phyloP scores from a whole-genome alignment of 2,329 filamentous ascomycete genomes.

The Diaporthe destruens region DNA sequence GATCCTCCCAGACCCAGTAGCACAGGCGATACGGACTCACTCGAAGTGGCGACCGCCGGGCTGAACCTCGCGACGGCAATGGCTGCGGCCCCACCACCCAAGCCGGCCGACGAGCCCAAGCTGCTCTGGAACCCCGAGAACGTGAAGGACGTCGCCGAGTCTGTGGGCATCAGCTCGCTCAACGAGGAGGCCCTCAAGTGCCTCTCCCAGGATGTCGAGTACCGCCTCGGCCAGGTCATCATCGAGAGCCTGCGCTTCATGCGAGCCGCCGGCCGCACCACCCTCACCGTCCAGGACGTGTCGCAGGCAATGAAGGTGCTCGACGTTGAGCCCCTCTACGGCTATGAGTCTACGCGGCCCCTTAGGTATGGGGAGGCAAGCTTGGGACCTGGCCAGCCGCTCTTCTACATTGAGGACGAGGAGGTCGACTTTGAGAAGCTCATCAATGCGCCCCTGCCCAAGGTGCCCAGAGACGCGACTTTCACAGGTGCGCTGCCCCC shows the following conservation, averaged over 20 bases:
- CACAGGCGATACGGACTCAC: slow-evolving; percentile 18
- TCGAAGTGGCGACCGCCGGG: slow-evolving; percentile 2
- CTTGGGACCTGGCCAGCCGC: slow-evolving; percentile 89
- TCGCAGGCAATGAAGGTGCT: slow-evolving; percentile 86
- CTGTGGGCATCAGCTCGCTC: slow-evolving; percentile 86
- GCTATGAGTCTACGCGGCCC: slow-evolving; percentile 92
- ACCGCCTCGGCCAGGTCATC: slow-evolving; percentile 91
- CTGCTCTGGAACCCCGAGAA: slow-evolving; percentile 96
- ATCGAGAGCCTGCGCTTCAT: slow-evolving; percentile 96
- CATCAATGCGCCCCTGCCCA: slow-evolving; percentile 95
- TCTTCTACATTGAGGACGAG: slow-evolving; percentile 98
- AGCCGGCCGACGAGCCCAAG: slow-evolving; percentile 55
- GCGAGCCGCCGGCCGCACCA: slow-evolving; percentile 89
- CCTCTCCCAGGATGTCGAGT: slow-evolving; percentile 94
- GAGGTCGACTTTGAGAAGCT: slow-evolving; percentile 99
- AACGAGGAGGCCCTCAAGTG: slow-evolving; percentile 89
- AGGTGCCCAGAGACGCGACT: slow-evolving; percentile 91
- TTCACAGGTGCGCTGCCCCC: slow-evolving; percentile 78
- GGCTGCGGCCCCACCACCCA: slow-evolving; percentile 40
- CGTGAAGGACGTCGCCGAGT: slow-evolving; percentile 94
- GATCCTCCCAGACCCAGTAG: not conserved
- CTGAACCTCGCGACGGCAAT: slow-evolving; percentile 35
- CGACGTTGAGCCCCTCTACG: slow-evolving; percentile 95
- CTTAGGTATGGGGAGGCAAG: slow-evolving; percentile 94
- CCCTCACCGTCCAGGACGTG: slow-evolving; percentile 89